Evolutionary conservation across 2,329 filamentous ascomycete species (phyloP), one percentile per base, ranked within the genome.

Genomic region (Incumbomyces lentus): DNA sequence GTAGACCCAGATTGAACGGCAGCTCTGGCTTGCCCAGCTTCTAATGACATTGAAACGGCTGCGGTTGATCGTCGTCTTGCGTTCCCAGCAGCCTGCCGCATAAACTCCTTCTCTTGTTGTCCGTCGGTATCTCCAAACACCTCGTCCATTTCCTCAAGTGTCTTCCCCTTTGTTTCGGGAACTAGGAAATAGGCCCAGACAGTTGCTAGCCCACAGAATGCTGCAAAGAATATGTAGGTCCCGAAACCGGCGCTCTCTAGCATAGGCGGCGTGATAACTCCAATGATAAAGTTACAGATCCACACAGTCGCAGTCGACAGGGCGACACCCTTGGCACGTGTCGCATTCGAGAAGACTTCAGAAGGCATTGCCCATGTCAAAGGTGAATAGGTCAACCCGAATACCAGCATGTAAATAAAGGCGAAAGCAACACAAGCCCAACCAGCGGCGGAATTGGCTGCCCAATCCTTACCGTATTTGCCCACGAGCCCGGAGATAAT

Each of bases 161-260:
- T 26, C 19, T 68, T 64, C 1, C 75, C 75, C 40, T 69, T 75
- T 1, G 76, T 80, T 57, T 81, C 78, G 0, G 75, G 76, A 0
- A 78, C 70, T 49, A 74, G 74, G 46, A 71, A 60, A 60, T 61
- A 75, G 0, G 72, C 71, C 70, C 73, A 81, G 5, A 71, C 48
- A 8, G 70, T 60, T 0, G 71, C 68, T 3, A 77, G 58, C 1
- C 73, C 55, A 49, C 71, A 74, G 50, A 76, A 78, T 2, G 68
- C 64, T 0, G 71, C 75, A 51, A 81, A 82, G 65, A 82, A 81
- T 38, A 78, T 64, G 54, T 80, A 81, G 3, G 66, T 60, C 3
- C 71, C 71, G 52, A 64, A 73, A 1, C 68, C 69, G 0, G 68
- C 72, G 14, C 67, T 70, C 10, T 43, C 40, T 12, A 43, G 40